Base-by-base conservation (phyloP, 2,329 filamentous ascomycete species). In the Venturia nashicola region DNA sequence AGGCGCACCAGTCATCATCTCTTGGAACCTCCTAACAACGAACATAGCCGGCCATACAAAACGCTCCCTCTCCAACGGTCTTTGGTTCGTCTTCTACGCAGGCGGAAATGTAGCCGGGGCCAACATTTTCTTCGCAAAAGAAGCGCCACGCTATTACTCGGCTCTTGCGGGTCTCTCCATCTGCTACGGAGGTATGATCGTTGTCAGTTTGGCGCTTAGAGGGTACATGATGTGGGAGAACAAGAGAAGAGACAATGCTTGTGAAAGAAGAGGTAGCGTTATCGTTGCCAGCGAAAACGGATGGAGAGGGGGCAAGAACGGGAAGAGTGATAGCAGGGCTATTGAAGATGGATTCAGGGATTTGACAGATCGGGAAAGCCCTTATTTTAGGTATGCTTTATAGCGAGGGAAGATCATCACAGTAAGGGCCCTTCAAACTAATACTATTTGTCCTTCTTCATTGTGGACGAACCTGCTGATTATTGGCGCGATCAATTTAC, bases 1-100 rank as follows among this genome's bases (percentile, higher is more conserved):
- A 46, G 80, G 80, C 5, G 78, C 79, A 0, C 78, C 80, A 0
- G 76, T 83, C 2, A 78, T 82, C 46, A 67, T 82, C 0, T 80
- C 74, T 44, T 83, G 80, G 80, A 82, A 80, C 32, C 67, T 82
- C 0, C 75, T 81, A 0, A 64, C 66, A 27, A 63, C 66, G 5
- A 69, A 69, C 60, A 67, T 67, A 20, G 68, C 68, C 9, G 68
- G 68, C 3, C 68, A 69, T n/a, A 68, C 68, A 18, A 69, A 69
- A 61, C 68, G 68, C 48, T 59, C 62, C 11, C 65, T 63, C 11
- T 65, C 65, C 5, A 61, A 68, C 46, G 64, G 65, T 7, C 51
- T 68, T 54, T 63, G 61, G 11, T 68, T 68, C 42, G 54, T 68
- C 67, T 46, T 48, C n/a, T 63, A 51, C 14, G 36, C 61, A 4